Evolutionary conservation across 2,329 filamentous ascomycete genomes (phyloP).

Genomic region (Fusarium siculi): DNA sequence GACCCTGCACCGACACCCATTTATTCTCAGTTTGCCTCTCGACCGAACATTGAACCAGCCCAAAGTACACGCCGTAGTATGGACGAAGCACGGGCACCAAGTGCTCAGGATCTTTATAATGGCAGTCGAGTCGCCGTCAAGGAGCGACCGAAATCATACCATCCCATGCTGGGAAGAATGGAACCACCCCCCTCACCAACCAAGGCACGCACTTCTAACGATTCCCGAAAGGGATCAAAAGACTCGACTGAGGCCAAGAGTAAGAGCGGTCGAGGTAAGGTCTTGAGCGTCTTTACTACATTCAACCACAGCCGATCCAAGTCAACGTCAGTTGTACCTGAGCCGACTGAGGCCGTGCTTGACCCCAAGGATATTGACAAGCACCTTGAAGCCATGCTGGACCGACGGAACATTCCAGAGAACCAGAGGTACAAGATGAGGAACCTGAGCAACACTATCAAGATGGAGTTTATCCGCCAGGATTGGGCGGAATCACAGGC

Average conservation of each 20-base stretch:
- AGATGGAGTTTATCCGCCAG: constrained; percentile 93
- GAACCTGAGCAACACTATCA: constrained; percentile 86
- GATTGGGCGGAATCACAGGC: constrained; percentile 78
- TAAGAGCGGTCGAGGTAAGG: constrained; percentile 55
- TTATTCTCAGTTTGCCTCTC: constrained; percentile 76
- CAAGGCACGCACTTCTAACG: constrained; percentile 35
- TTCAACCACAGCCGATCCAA: constrained; percentile 53
- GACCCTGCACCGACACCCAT: constrained; percentile 70
- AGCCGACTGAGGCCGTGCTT: constrained; percentile 61
- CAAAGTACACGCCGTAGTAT: constrained; percentile 40
- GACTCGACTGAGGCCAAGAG: constrained; percentile 43
- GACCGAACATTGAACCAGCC: constrained; percentile 37
- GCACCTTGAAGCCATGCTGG: constrained; percentile 73
- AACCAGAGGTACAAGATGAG: constrained; percentile 96
- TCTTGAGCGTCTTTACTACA: constrained; percentile 53
- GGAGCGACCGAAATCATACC: constrained; percentile 63
- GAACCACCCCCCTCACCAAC: constrained; percentile 37
- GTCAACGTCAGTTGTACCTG: constrained; percentile 43
- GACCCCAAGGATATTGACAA: constrained; percentile 65
- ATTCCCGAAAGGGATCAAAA: constrained; percentile 42
- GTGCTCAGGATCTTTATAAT: constrained; percentile 33
- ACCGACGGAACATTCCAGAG: constrained; percentile 91
- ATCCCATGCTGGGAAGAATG: constrained; percentile 46
- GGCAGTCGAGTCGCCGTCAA: constrained; percentile 46
- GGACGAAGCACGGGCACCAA: constrained; percentile 36